Base-by-base conservation (phyloP, 2,329 filamentous ascomycete genomes). In the Penicillium italicum region DNA sequence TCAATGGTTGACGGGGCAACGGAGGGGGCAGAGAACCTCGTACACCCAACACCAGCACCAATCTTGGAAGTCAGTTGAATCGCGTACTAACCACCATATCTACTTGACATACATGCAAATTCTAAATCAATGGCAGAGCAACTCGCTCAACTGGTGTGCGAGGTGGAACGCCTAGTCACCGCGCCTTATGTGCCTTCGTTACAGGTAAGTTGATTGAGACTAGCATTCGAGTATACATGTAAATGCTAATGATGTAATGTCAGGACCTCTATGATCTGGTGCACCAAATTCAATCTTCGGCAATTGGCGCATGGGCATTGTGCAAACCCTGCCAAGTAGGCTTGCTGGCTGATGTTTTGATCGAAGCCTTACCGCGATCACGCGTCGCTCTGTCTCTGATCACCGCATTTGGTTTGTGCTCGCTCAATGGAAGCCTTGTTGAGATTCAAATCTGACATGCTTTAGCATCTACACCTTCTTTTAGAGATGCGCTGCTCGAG, bases 151-250 rank as follows among this genome's bases (percentile, higher is more conserved):
- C 51, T 81, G 20, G 65, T 72, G 30, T 61, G 65, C 18, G 79
- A 81, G 66, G 63, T 82, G 55, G 72, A 76, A 55, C 76, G 77
- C 41, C 68, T 82, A 40, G 69, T 81, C 38, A 73, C 74, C 7
- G 76, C 78, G 33, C 74, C 76, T 22, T 83, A 81, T 60, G 75
- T 77, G n/a, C 75, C 79, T 16, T 78, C 76, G 28, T 69, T 82
- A 41, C 76, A 77, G 66, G 80, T 82, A 69, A 64, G 72, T 59
- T 26, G 28, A 10, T 40, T 28, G 12, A 31, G 46, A 38, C 50
- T 37, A 45, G 38, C 42, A 22, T 50, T 22, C 24, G 37, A 16
- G 14, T 45, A 60, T 33, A 50, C 36, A 48, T 61, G 43, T 33
- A 50, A 36, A 48, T 61, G 42, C 61, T 56, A 26, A 53, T 30